phyloP scores from a whole-genome alignment of 1,284 basidiomycete genomes.

The Coniferiporia sulphurascens region DNA sequence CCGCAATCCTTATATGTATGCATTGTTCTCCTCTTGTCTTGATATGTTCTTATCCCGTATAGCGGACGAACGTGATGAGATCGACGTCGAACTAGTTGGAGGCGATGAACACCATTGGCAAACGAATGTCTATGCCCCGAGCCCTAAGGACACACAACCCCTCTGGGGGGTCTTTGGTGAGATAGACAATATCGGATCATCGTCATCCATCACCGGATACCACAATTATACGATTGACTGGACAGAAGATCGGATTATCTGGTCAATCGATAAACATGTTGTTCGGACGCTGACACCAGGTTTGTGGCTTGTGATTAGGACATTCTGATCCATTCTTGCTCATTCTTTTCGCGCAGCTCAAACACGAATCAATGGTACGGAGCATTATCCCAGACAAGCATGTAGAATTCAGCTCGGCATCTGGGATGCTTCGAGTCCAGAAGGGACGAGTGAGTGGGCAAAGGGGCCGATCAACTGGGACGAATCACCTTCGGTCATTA shows the following conservation, averaged over 20 bases:
- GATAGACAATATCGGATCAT: slow-evolving; percentile 26
- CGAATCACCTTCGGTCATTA: slow-evolving; percentile 30
- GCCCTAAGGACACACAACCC: slow-evolving; percentile 30
- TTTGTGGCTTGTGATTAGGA: slow-evolving; percentile 22
- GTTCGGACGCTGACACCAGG: slow-evolving; percentile 35
- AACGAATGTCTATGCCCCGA: slow-evolving; percentile 40
- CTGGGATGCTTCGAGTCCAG: slow-evolving; percentile 43
- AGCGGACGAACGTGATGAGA: slow-evolving; percentile 37
- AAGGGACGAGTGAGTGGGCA: slow-evolving; percentile 43
- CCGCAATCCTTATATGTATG: slow-evolving; percentile 37
- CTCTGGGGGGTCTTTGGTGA: slow-evolving; percentile 37
- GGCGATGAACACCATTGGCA: slow-evolving; percentile 39
- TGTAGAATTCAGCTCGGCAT: slow-evolving; percentile 39
- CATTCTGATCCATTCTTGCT: background rate
- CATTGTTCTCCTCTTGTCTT: background rate
- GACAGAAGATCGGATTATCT: slow-evolving; percentile 36
- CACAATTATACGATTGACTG: slow-evolving; percentile 43
- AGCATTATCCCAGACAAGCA: slow-evolving; percentile 36
- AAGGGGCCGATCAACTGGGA: slow-evolving; percentile 43
- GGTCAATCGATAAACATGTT: slow-evolving; percentile 38
- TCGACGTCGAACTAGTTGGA: slow-evolving; percentile 42
- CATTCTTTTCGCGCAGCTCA: slow-evolving; percentile 25
- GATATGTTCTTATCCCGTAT: background rate
- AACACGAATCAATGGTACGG: slow-evolving; percentile 33
- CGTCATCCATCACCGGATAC: slow-evolving; percentile 22